Base-by-base conservation (phyloP, 2,329 filamentous ascomycete species). In the Immersiporthe knoxdaviesiana region DNA sequence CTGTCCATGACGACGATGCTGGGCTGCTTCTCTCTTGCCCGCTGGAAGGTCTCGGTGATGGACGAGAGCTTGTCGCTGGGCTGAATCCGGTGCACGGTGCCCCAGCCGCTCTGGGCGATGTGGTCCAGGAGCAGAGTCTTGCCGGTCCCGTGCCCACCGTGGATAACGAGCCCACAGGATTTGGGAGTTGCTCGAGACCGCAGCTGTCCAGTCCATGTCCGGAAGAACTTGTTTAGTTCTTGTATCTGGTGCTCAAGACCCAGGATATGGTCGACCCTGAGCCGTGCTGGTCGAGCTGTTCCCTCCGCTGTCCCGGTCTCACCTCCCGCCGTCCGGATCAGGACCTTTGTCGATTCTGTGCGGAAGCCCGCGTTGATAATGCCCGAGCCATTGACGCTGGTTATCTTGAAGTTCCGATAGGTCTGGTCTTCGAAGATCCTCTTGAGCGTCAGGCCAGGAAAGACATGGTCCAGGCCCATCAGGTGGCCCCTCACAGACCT, bases 81-180 rank as follows among this genome's bases (percentile, higher is more conserved):
- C 67, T 85, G 82, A 66, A 94, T 81, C 67, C 82, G 85, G 72
- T 91, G 85, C 0, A 94, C 88, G 54, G 87, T 87, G 30, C 87
- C 88, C 92, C 93, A 97, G 69, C 85, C 85, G 0, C 89, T 87
- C 8, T 83, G 84, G 11, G 89, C 87, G 27, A 97, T 83, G 41
- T 87, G 86, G 21, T 90, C 79, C 1, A 97, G 81, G 0, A 97
- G 82, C 72, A 91, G 85, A 0, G 89, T 91, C 81, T 97, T 97
- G 32, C 95, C 95, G 0, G 92, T 97, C 14, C 95, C 94, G 71
- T 88, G 88, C 24, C 92, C 90, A 18, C 95, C 95, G 77, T 97
- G 90, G 5, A 97, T 83, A 32, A 96, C 84, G 47, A 96, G 85
- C 0, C 88, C 89, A 65, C 86, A 84, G 0, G 86, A 81, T 73